Evolutionary conservation across 2,329 filamentous ascomycete species (phyloP).

Genomic region (Diaporthe destruens): DNA sequence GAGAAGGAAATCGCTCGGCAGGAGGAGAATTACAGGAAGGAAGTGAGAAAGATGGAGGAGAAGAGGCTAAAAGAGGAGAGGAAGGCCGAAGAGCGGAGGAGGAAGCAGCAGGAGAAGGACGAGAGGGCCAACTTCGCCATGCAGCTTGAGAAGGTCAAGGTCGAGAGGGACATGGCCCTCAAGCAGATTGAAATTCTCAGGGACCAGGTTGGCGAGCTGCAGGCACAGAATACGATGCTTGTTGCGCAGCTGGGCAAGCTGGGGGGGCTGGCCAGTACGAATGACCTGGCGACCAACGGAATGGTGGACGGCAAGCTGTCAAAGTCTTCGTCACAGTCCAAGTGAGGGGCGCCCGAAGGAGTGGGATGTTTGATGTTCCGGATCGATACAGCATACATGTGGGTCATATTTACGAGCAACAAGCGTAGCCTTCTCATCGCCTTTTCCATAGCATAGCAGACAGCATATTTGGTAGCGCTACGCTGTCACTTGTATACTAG

Average conservation of each 20-base stretch:
- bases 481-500: slow-evolving; percentile 24
- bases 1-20: slow-evolving; percentile 73
- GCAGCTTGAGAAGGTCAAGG: slow-evolving; percentile 65
- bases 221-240: slow-evolving; percentile 71
- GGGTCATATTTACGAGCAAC: slow-evolving; percentile 1
- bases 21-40: slow-evolving; percentile 74
- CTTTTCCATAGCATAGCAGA: slow-evolving; percentile 15
- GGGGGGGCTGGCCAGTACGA: slow-evolving; percentile 43
- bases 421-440: slow-evolving; percentile 23
- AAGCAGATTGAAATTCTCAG: slow-evolving; percentile 68
- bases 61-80: slow-evolving; percentile 72
- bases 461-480: slow-evolving; percentile 6
- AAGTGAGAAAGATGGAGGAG: slow-evolving; percentile 74
- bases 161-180: slow-evolving; percentile 65
- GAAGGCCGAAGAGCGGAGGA: slow-evolving; percentile 66
- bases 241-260: slow-evolving; percentile 66
- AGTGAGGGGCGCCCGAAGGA: not conserved
- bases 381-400: slow-evolving; percentile 4
- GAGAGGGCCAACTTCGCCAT: slow-evolving; percentile 62
- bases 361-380: not conserved
- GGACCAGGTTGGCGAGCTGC: slow-evolving; percentile 67
- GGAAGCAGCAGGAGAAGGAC: slow-evolving; percentile 66
- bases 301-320: slow-evolving; percentile 24
- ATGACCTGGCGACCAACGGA: not conserved
- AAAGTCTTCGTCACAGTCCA: slow-evolving; percentile 23